Conservation (phyloP, 2,329 filamentous ascomycete genomes). For the Pestalotiopsis sp. region DNA sequence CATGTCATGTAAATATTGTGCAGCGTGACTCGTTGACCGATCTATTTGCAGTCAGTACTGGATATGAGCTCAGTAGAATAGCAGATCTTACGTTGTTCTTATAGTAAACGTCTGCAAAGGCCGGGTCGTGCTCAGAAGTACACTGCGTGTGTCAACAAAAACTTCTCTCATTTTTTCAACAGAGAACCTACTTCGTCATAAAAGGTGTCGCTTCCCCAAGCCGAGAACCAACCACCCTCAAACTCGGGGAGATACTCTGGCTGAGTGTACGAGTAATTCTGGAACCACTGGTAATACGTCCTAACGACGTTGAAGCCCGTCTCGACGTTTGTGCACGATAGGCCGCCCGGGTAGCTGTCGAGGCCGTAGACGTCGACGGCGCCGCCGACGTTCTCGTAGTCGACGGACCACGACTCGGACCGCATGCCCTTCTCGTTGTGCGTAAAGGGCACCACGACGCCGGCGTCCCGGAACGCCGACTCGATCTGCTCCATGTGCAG, state of each 20-base stretch:
- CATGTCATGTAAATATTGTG: slow-evolving; percentile 55
- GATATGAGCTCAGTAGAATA: neutral
- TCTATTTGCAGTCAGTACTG: slow-evolving; percentile 16
- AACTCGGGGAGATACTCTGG: slow-evolving; percentile 57
- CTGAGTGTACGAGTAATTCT: slow-evolving; percentile 56
- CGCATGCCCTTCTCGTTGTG: slow-evolving; percentile 56
- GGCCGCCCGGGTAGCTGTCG: slow-evolving; percentile 48
- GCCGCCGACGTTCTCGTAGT: slow-evolving; percentile 59
- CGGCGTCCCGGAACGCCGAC: slow-evolving; percentile 45
- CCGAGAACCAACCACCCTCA: slow-evolving; percentile 55
- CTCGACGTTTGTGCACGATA: slow-evolving; percentile 52
- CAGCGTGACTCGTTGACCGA: slow-evolving; percentile 51
- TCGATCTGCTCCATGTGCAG: slow-evolving; percentile 56
- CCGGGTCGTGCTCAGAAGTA: slow-evolving; percentile 33
- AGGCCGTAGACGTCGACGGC: slow-evolving; percentile 53
- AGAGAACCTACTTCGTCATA: slow-evolving; percentile 42
- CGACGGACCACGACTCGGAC: slow-evolving; percentile 52
- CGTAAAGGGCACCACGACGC: slow-evolving; percentile 51
- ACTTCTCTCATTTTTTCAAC: too few relatives aligned
- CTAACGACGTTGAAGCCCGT: slow-evolving; percentile 52
- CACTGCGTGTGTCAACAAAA: too few relatives aligned
- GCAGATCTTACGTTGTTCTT: slow-evolving; percentile 46
- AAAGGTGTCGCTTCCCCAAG: slow-evolving; percentile 52
- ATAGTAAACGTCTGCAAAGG: slow-evolving; percentile 58
- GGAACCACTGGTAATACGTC: slow-evolving; percentile 60